These are phyloP conservation scores for Pseudocercospora crystallina DNA, from an alignment of 2,329 filamentous ascomycete genomes.

Conservation along the genomic window DNA sequence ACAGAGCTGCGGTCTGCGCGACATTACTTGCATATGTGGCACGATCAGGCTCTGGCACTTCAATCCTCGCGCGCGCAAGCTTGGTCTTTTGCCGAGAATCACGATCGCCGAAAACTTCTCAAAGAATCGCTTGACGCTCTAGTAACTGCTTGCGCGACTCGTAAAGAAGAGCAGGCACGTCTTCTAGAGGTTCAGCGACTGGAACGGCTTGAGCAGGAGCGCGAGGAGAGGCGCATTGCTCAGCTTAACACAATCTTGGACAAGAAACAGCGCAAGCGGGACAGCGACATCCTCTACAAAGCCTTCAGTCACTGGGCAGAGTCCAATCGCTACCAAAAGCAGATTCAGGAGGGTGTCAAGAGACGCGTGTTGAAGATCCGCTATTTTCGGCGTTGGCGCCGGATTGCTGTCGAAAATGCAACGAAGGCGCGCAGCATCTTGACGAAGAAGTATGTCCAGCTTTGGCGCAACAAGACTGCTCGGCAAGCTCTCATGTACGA, in stretches of 20 bases:
- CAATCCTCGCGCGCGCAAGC: constrained; percentile 32
- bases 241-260: constrained; percentile 11
- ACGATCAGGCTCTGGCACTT: constrained; percentile 40
- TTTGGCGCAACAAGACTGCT: constrained; percentile 51
- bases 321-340: constrained; percentile 62
- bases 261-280: constrained; percentile 48
- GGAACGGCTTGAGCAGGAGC: constrained; percentile 11
- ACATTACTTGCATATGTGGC: constrained; percentile 41
- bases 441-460: constrained; percentile 53
- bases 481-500: constrained; percentile 18
- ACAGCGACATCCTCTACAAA: constrained; percentile 64
- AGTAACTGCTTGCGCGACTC: constrained; percentile 38
- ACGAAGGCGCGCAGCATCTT: constrained; percentile 54
- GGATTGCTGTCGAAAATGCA: constrained; percentile 63
- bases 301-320: constrained; percentile 69
- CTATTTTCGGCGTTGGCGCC: constrained; percentile 69
- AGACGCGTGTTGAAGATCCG: constrained; percentile 59
- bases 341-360: constrained; percentile 46
- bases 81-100: constrained; percentile 45
- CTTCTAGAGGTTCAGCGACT: constrained; percentile 11
- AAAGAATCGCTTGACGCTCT: constrained; percentile 55
- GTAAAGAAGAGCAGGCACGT: constrained; percentile 10
- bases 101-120: constrained; percentile 54
- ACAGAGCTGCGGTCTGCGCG: constrained; percentile 22
- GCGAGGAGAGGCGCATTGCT: constrained; percentile 18